Percentiles rank a stretch among this genome's conserved stretches.
Evolutionary conservation across 1,284 basidiomycete genomes (phyloP).

Genomic region (Austroboletus niveus): DNA sequence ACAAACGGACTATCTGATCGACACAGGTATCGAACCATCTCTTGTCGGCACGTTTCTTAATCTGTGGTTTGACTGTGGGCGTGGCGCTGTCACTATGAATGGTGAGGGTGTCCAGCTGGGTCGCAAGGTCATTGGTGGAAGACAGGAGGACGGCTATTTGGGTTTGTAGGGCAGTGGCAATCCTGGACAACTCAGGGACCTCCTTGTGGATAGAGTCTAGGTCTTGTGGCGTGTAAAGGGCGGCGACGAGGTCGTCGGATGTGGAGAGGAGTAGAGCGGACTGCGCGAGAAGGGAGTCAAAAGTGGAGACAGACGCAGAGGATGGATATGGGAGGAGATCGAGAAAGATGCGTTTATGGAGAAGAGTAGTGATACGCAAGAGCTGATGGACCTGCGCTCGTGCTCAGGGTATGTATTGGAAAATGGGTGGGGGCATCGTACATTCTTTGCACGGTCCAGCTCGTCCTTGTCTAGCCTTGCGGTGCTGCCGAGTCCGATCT

Average conservation of each 20-base stretch:
- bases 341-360: slow-evolving; percentile 59
- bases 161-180: slow-evolving; percentile 38
- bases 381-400: slow-evolving; percentile 50
- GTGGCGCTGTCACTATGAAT: slow-evolving; percentile 21
- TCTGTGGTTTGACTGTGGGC: slow-evolving; percentile 4
- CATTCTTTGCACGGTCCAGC: slow-evolving; percentile 50
- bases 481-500: slow-evolving; percentile 48
- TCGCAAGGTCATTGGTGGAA: slow-evolving; percentile 27
- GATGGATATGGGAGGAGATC: slow-evolving; percentile 44
- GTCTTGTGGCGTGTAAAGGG: slow-evolving; percentile 63
- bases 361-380: slow-evolving; percentile 55
- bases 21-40: slow-evolving; percentile 65
- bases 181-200: slow-evolving; percentile 36
- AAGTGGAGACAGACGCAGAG: slow-evolving; percentile 23
- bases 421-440: slow-evolving; percentile 25
- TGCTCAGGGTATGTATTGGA: slow-evolving; percentile 3
- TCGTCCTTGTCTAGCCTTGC: slow-evolving; percentile 43
- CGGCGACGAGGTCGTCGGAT: slow-evolving; percentile 62
- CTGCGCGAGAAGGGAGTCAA: slow-evolving; percentile 51
- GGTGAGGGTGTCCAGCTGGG: slow-evolving; percentile 35
- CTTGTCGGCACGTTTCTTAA: slow-evolving; percentile 29
- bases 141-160: slow-evolving; percentile 29
- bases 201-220: slow-evolving; percentile 38
- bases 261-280: slow-evolving; percentile 52
- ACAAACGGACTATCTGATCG: slow-evolving; percentile 49